Evolutionary conservation across 2,329 filamentous ascomycete species (phyloP), one percentile per base, ranked within the genome.

Genomic region (Emmonsia crescens): DNA sequence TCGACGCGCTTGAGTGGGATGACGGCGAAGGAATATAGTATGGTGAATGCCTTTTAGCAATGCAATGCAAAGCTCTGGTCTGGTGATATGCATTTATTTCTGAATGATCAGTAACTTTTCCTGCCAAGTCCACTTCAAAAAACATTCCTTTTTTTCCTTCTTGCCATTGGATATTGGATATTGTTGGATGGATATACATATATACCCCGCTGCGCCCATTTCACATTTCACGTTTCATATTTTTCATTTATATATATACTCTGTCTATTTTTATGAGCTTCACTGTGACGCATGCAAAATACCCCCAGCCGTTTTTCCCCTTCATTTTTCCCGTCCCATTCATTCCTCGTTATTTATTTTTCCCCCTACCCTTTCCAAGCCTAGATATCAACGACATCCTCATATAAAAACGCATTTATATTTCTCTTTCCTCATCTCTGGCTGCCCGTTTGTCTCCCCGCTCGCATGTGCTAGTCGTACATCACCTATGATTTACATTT

Each of bases 31-130:
- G 49, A 62, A 38, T 59, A 42, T 33, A 62, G 57, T 42, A 62
- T 62, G 61, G 44, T 60, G 29, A 62, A 62, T 57, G 61, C 61
- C 0, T 62, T 62, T 46, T 62, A 29, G 57, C 6, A 16, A 33
- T 31, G 19, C 19, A 31, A 8, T 14, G 36, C 36, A 38, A 9
- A 38, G 14, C 36, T 12, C 36, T 27, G 12, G 10, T n/a, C 16
- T 52, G 19, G 29, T 33, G 19, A 19, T 52, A 21, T 38, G 9
- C 4, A 21, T 14, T 24, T 10, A 36, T 38, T 24, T 24, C 19
- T 46, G 12, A n/a, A n/a, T n/a, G n/a, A n/a, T n/a, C n/a, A n/a
- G n/a, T 52, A 9, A 5, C 29, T 8, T 9, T 24, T 16, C 27
- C 31, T 52, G 24, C 19, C 49, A 19, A 33, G 19, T 29, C 14